Percentiles rank a stretch among this genome's conserved stretches.
These are phyloP conservation scores for Rhodamnia argentea DNA, from an alignment of 345 rosid genomes.

Conservation along the genomic window DNA sequence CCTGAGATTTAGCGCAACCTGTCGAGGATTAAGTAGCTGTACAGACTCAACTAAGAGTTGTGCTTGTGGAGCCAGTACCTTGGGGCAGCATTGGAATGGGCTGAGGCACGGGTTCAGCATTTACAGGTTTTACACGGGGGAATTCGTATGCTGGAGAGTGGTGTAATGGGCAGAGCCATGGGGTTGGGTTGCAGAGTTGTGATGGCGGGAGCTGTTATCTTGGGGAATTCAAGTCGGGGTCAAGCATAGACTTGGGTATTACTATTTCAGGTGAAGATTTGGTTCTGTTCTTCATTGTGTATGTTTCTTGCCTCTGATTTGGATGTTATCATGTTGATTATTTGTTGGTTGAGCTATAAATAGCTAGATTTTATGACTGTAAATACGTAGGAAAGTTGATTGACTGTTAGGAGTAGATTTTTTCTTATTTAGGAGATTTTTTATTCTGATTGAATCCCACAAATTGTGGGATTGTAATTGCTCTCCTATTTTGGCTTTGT, in stretches of 20 bases:
- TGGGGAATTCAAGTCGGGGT: conserved; percentile 80
- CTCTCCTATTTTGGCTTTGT: neutral
- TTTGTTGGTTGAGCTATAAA: neutral
- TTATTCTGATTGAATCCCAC: neutral
- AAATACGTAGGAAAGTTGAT: neutral
- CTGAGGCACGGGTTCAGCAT: conserved; percentile 74
- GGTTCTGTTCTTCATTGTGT: neutral
- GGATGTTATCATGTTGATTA: neutral
- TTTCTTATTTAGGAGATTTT: no score
- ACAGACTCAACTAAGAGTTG: conserved; percentile 58
- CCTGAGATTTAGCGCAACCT: conserved; percentile 40
- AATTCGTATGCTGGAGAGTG: conserved; percentile 82
- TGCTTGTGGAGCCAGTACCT: conserved; percentile 83
- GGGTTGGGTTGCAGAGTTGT: conserved; percentile 70
- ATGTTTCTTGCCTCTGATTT: neutral
- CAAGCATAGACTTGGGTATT: conserved; percentile 84
- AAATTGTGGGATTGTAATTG: neutral
- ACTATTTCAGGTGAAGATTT: conserved; percentile 64
- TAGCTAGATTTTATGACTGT: no score
- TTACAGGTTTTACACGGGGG: conserved; percentile 63
- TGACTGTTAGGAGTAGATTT: no score
- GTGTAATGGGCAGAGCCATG: conserved; percentile 86
- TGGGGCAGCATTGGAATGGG: conserved; percentile 80
- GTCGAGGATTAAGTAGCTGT: conserved; percentile 29
- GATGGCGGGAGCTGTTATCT: conserved; percentile 67